Base-by-base conservation (phyloP, 106 monocot genomes). In the Dactylorhiza incarnata region DNA sequence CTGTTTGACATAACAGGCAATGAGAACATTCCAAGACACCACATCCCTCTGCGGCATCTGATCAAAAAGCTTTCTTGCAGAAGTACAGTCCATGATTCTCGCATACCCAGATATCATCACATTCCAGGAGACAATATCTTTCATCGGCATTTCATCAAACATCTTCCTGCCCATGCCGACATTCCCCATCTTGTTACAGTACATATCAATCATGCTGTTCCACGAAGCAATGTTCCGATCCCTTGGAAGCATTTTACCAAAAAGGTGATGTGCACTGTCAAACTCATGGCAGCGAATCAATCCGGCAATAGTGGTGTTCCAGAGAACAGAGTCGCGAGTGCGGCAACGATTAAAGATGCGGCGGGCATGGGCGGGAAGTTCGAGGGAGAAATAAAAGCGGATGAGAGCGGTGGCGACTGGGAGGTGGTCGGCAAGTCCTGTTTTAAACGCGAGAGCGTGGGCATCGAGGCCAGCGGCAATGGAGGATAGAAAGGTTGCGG, bases 21-120 rank as follows among this genome's bases (percentile, higher is more conserved):
- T 92, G 84, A 96, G 83, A 45, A 78, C 81, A 52, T 79, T 96
- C 95, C 95, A 96, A 22, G 93, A 93, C 26, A 96, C 81, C 17
- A 93, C 88, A 84, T 96, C 88, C 75, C 74, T 87, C 68, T 85
- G 76, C 0, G 82, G 87, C 93, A 95, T 95, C 53, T 62, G 6
- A 50, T 93, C 87, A 56, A 94, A 94, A 48, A 94, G 52, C 52
- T 81, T 82, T 73, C 75, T 84, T 3, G 88, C 94, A n/a, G 49
- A 8, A 48, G 53, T 75, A 81, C 89, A 82, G 23, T 91, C 74
- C 22, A 87, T 83, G 37, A 83, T 85, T 50, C 81, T 14, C 0
- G 78, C 73, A 73, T 89, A 91, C 23, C 88, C 88, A 0, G 88
- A 89, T 45, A 91, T 53, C 83, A 94, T 91, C 0, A 91, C 76